Evolutionary conservation across 192 early-diverging fungal genomes (phyloP).

Genomic region (Coemansia sp.): DNA sequence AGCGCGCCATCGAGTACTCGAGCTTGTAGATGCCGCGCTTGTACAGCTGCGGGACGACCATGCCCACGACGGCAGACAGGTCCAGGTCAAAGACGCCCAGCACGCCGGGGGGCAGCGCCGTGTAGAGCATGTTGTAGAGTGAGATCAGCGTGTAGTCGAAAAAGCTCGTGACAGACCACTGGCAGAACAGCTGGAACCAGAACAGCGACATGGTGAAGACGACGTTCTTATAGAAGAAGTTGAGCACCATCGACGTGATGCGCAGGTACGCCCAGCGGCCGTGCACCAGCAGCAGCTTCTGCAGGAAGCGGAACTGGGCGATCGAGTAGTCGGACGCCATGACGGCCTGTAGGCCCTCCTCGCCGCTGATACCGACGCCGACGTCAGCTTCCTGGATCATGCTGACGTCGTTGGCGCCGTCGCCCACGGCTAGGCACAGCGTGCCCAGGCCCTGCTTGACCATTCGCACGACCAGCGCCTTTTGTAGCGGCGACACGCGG

Average conservation of each 20-base stretch:
- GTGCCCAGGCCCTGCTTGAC: slow-evolving; percentile 83
- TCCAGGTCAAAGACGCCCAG: slow-evolving; percentile 83
- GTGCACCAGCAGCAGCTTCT: slow-evolving; percentile 86
- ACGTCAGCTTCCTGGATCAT: slow-evolving; percentile 99
- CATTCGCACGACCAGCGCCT: slow-evolving; percentile 91
- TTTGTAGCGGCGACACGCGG: slow-evolving; percentile 95
- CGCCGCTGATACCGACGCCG: slow-evolving; percentile 92
- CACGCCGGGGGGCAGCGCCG: slow-evolving; percentile 78
- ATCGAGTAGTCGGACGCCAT: slow-evolving; percentile 95
- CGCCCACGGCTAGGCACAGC: slow-evolving; percentile 92
- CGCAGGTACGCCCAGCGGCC: slow-evolving; percentile 92
- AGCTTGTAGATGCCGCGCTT: slow-evolving; percentile 70
- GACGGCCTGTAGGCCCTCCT: slow-evolving; percentile 93
- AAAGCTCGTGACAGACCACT: slow-evolving; percentile 77
- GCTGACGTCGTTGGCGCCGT: slow-evolving; percentile 96
- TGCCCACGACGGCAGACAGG: slow-evolving; percentile 64
- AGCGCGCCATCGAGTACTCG: slow-evolving; percentile 73
- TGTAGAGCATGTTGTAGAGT: slow-evolving; percentile 89
- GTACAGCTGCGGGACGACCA: slow-evolving; percentile 81
- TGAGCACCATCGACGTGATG: slow-evolving; percentile 84
- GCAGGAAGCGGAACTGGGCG: slow-evolving; percentile 86
- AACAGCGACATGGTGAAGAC: slow-evolving; percentile 88
- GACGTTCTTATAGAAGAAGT: slow-evolving; percentile 96
- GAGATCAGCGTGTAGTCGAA: slow-evolving; percentile 90
- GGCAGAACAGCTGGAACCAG: slow-evolving; percentile 90